These are phyloP conservation scores for Boletales sp. DNA, from an alignment of 768 basidiomycete genomes.

Conservation along the genomic window DNA sequence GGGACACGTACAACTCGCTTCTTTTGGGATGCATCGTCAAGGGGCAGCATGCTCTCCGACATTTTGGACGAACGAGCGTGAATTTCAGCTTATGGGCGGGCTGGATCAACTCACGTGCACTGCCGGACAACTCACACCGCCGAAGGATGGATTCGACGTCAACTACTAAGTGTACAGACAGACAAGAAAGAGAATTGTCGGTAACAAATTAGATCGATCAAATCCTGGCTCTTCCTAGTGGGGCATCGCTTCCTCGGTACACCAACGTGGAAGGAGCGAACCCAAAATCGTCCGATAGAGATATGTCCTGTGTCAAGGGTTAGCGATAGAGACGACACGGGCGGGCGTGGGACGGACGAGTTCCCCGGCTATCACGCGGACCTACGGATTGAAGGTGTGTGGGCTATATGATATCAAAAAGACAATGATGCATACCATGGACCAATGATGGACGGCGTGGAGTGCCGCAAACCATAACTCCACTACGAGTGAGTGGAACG, in stretches of 20 bases:
- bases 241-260: slow-evolving; percentile 63
- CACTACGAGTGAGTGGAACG: slow-evolving; percentile 5
- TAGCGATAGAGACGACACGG: slow-evolving; percentile 1
- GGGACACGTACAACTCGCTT: slow-evolving; percentile 76
- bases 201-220: slow-evolving; percentile 25
- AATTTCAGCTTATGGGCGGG: neutral
- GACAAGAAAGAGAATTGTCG: too few relatives aligned
- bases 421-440: slow-evolving; percentile 56
- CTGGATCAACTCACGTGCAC: slow-evolving; percentile 20
- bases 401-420: neutral
- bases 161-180: too few relatives aligned
- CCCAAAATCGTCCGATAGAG: slow-evolving; percentile 73
- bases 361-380: slow-evolving; percentile 83
- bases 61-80: slow-evolving; percentile 14
- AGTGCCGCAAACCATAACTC: slow-evolving; percentile 85
- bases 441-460: slow-evolving; percentile 90
- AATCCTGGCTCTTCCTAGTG: slow-evolving; percentile 64
- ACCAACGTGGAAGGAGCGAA: slow-evolving; percentile 84
- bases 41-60: slow-evolving; percentile 49
- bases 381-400: slow-evolving; percentile 37
- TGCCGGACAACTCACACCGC: too few relatives aligned
- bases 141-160: too few relatives aligned
- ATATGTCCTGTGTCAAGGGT: slow-evolving; percentile 48
- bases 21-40: slow-evolving; percentile 71
- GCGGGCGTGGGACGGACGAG: slow-evolving; percentile 45